These are phyloP conservation scores for Penicillium polonicum DNA, from an alignment of 2,329 filamentous ascomycete species.

Conservation along the genomic window DNA sequence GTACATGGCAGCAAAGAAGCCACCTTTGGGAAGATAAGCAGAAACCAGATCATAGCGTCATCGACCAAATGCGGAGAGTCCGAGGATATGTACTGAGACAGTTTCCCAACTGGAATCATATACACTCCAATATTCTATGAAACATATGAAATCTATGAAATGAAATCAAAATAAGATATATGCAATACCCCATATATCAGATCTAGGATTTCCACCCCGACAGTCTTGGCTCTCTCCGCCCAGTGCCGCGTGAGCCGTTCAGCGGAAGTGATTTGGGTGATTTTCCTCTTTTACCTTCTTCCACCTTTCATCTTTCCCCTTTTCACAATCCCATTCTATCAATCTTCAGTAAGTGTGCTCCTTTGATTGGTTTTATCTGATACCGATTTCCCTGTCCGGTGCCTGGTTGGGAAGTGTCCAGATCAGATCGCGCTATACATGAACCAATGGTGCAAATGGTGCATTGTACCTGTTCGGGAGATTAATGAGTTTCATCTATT, in stretches of 20 bases:
- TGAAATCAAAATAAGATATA: too few species aligned
- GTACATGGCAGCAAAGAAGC: too few species aligned
- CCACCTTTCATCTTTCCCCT: neutral
- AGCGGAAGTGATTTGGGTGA: slow-evolving; percentile 1
- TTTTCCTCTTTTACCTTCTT: neutral
- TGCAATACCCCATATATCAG: neutral
- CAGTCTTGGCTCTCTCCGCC: slow-evolving; percentile 12
- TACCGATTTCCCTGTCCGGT: neutral
- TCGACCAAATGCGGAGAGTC: too few species aligned
- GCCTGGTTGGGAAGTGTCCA: neutral
- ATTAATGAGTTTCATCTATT: neutral
- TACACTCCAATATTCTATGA: too few species aligned
- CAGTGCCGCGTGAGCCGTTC: slow-evolving; percentile 11
- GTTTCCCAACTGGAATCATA: too few species aligned
- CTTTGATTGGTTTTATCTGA: neutral
- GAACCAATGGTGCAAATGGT: neutral
- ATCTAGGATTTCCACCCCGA: slow-evolving; percentile 1
- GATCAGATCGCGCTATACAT: neutral
- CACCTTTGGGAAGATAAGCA: too few species aligned
- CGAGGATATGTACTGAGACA: too few species aligned
- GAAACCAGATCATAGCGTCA: too few species aligned
- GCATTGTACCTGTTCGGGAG: neutral
- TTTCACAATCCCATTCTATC: neutral
- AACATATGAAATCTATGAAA: too few species aligned
- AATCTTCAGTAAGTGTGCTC: neutral